Evolutionary conservation across 768 basidiomycete genomes (phyloP).

Genomic region (Calocera viscosa): DNA sequence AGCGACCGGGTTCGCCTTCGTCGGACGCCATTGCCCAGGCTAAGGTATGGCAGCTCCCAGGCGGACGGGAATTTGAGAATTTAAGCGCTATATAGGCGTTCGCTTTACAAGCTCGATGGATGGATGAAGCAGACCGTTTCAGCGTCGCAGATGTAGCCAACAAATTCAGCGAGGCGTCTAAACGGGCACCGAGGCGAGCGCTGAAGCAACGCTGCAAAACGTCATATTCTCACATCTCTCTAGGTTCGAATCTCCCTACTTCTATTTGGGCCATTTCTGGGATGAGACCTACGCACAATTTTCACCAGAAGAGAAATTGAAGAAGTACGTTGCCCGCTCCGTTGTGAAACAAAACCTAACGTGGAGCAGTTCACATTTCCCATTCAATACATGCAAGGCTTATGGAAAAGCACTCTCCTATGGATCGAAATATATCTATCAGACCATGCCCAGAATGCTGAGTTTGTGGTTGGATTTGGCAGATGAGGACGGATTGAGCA

Average conservation of each 20-base stretch:
- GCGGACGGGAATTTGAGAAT: background rate
- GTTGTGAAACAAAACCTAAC: background rate
- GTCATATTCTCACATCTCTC: background rate
- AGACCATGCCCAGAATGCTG: conserved; percentile 82
- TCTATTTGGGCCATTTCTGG: conserved; percentile 77
- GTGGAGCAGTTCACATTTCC: conserved; percentile 10
- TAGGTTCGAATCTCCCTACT: conserved; percentile 81
- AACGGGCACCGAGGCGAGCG: background rate
- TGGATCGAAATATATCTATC: conserved; percentile 94
- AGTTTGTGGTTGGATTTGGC: conserved; percentile 88
- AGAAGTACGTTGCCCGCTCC: background rate
- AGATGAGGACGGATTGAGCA: conserved; percentile 11
- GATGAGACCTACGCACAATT: conserved; percentile 33
- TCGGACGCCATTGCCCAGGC: conserved; percentile 40
- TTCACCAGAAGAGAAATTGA: conserved; percentile 14
- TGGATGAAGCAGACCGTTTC: conserved; percentile 77
- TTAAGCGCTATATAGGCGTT: conserved; percentile 42
- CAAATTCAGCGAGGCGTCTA: conserved; percentile 30
- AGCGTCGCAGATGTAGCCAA: conserved; percentile 50
- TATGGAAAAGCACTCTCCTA: conserved; percentile 58
- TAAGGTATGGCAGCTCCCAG: conserved; percentile 40
- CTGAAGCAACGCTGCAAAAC: conserved; percentile 10
- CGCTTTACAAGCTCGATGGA: conserved; percentile 79
- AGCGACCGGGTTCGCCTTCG: conserved; percentile 31
- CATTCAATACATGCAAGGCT: conserved; percentile 43